phyloP scores from a whole-genome alignment of 805 yeast genomes.

The Yarrowia sp. region DNA sequence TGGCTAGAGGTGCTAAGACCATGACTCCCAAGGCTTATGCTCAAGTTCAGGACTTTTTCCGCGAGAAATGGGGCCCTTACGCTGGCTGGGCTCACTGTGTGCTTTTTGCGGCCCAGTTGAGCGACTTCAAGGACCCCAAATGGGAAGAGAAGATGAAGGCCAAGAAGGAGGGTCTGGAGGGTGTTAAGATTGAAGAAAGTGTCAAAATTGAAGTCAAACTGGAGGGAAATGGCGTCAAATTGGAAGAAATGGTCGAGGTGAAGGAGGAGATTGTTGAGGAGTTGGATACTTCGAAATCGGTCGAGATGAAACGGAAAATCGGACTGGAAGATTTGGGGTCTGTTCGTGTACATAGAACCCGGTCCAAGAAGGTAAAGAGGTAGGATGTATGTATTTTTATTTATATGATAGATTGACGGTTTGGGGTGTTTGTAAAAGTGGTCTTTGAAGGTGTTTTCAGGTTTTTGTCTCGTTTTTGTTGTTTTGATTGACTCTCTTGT shows the following conservation, averaged over 20 bases:
- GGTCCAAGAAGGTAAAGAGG: conserved; percentile 27
- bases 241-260: conserved; percentile 4
- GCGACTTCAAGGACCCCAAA: conserved; percentile 54
- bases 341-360: conserved; percentile 24
- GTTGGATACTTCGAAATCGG: not conserved
- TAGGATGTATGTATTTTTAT: conserved; percentile 12
- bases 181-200: conserved; percentile 13
- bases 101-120: conserved; percentile 82
- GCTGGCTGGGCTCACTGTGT: conserved; percentile 99
- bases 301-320: conserved; percentile 5
- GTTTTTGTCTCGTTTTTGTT: too few species aligned
- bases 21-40: conserved; percentile 62
- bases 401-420: not conserved
- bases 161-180: conserved; percentile 6
- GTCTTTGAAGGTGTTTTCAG: too few species aligned
- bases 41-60: conserved; percentile 65
- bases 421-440: too few species aligned
- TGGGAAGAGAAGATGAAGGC: conserved; percentile 32
- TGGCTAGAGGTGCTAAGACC: conserved; percentile 54
- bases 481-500: too few species aligned
- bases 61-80: conserved; percentile 79
- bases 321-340: conserved; percentile 15
- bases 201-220: conserved; percentile 3
- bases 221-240: not conserved
- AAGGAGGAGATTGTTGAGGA: not conserved